Evolutionary conservation across 345 rosid genomes (phyloP).

Genomic region (Pistacia vera): DNA sequence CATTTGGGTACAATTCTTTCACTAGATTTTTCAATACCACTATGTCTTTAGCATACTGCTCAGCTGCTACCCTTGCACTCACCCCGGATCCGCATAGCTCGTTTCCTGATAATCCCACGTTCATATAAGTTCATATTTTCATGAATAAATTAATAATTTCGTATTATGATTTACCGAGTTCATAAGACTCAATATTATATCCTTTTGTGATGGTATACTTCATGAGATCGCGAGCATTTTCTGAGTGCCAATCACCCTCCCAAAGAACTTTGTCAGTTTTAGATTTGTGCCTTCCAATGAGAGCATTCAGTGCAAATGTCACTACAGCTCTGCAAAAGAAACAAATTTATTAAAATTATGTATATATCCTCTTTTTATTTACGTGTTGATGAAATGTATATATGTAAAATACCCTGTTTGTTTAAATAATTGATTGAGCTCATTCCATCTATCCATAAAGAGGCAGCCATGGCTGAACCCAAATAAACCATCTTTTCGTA

Average conservation of each 20-base stretch:
- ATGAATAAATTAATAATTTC: too few relatives aligned
- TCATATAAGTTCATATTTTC: background rate
- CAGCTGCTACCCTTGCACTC: constrained; percentile 37
- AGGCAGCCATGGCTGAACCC: constrained; percentile 59
- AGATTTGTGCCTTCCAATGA: constrained; percentile 36
- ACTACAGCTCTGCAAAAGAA: constrained; percentile 33
- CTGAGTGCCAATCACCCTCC: constrained; percentile 47
- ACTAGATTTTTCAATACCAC: constrained; percentile 35
- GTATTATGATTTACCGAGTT: constrained; percentile 39
- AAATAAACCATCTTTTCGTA: constrained; percentile 29
- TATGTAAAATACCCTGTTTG: constrained; percentile 40
- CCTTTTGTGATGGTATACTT: constrained; percentile 47
- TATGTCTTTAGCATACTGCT: constrained; percentile 46
- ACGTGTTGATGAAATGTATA: background rate
- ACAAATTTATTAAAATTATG: background rate
- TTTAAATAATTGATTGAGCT: constrained; percentile 39
- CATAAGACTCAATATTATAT: constrained; percentile 60
- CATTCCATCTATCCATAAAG: constrained; percentile 55
- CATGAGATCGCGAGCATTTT: constrained; percentile 52
- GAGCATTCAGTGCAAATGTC: constrained; percentile 56
- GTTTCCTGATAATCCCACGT: constrained; percentile 38
- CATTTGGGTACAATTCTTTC: constrained; percentile 35
- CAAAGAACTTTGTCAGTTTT: constrained; percentile 17
- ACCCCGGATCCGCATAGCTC: constrained; percentile 58
- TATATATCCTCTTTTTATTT: too few relatives aligned